Evolutionary conservation across 2,329 filamentous ascomycete species (phyloP).

Genomic region (Pseudocercospora vitis): DNA sequence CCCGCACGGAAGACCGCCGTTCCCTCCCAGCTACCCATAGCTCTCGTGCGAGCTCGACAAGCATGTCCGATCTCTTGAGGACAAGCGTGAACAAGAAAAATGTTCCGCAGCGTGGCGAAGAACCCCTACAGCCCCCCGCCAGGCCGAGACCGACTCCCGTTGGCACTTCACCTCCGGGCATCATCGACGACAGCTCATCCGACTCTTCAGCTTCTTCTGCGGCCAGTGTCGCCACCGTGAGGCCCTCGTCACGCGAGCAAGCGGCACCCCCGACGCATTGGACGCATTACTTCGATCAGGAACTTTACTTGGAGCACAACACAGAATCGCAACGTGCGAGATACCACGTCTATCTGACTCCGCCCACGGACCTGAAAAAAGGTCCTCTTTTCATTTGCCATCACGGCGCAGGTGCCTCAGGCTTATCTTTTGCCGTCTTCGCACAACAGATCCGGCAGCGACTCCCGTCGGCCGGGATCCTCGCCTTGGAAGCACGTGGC

Average conservation of each 20-base stretch:
- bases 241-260: conserved; percentile 35
- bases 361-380: conserved; percentile 60
- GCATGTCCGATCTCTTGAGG: conserved; percentile 34
- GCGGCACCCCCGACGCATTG: conserved; percentile 70
- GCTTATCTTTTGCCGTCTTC: conserved; percentile 84
- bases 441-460: conserved; percentile 73
- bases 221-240: conserved; percentile 67
- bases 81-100: conserved; percentile 22
- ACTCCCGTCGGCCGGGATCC: conserved; percentile 76
- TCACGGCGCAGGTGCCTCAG: conserved; percentile 91
- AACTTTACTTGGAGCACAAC: conserved; percentile 67
- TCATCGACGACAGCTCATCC: conserved; percentile 36
- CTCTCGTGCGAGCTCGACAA: conserved; percentile 9
- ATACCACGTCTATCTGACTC: conserved; percentile 86
- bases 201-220: conserved; percentile 83
- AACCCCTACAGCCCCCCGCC: conserved; percentile 8
- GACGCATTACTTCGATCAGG: conserved; percentile 88
- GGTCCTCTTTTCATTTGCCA: conserved; percentile 90
- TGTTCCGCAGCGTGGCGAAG: background rate
- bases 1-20: background rate
- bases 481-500: conserved; percentile 81
- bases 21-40: conserved; percentile 14
- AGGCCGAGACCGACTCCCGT: conserved; percentile 27
- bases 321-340: conserved; percentile 51
- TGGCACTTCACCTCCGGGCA: conserved; percentile 19